A percentile compares a stretch with the other conserved stretches of the same genome.
These are phyloP conservation scores for Aureobasidium sp. DNA, from an alignment of 2,329 filamentous ascomycete species.

Conservation along the genomic window DNA sequence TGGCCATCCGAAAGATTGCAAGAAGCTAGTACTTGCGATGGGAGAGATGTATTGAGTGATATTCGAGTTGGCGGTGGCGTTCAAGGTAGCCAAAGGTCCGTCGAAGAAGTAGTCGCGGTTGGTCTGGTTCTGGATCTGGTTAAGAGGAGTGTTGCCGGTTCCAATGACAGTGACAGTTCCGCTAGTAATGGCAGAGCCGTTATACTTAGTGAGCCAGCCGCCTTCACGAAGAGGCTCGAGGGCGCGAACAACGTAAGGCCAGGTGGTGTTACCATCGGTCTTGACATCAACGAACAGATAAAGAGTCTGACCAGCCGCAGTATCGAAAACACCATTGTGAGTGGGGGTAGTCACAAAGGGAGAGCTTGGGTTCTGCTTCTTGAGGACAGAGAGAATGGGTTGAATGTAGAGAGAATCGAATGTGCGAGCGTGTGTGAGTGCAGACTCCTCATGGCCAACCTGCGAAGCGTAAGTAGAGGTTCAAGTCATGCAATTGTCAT, in stretches of 20 bases:
- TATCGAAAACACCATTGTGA: conserved; percentile 55
- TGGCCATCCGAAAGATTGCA: conserved; percentile 32
- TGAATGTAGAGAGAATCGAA: conserved; percentile 51
- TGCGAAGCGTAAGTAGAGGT: conserved; percentile 17
- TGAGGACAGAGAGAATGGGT: conserved; percentile 48
- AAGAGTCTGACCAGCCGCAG: conserved; percentile 46
- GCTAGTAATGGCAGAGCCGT: conserved; percentile 35
- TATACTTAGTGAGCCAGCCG: conserved; percentile 46
- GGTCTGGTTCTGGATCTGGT: conserved; percentile 37
- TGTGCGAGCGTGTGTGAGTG: conserved; percentile 45
- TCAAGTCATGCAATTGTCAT: neutral
- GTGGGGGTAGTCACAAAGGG: conserved; percentile 40
- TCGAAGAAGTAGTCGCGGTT: conserved; percentile 54
- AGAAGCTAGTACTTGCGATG: conserved; percentile 47
- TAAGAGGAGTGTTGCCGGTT: conserved; percentile 48
- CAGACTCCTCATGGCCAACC: conserved; percentile 48
- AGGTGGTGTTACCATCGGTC: conserved; percentile 48
- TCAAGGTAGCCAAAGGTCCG: conserved; percentile 42
- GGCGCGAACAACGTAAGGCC: conserved; percentile 46
- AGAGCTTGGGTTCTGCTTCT: conserved; percentile 47
- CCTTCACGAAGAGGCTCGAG: conserved; percentile 48
- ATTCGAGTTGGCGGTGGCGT: conserved; percentile 29
- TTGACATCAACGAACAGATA: conserved; percentile 57
- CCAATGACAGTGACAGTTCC: conserved; percentile 53
- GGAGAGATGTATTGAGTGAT: conserved; percentile 43